Conservation (phyloP, 495 filamentous ascomycete genomes). For the Amphirosellinia nigrospora region DNA sequence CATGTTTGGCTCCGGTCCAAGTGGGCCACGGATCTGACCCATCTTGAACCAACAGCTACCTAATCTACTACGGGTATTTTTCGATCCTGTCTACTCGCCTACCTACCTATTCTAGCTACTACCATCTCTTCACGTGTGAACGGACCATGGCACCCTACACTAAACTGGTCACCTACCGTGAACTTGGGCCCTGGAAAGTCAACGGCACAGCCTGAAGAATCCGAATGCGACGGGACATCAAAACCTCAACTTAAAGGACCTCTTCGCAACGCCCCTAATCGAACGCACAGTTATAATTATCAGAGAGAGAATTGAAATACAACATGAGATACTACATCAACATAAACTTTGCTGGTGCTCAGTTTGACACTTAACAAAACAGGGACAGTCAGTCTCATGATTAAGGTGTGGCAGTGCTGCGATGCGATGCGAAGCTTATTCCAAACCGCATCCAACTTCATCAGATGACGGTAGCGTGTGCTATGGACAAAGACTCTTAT, state of each 20-base stretch:
- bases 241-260: not conserved
- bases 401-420: conserved; percentile 19
- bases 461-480: conserved; percentile 1
- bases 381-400: not conserved
- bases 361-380: not conserved
- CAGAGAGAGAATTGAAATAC: not conserved
- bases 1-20: conserved; percentile 28
- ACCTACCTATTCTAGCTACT: conserved; percentile 6
- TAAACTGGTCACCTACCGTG: not conserved
- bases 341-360: not conserved
- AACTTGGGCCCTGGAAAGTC: not conserved
- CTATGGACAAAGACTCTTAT: not conserved
- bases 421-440: not conserved
- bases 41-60: conserved; percentile 15
- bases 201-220: conserved; percentile 10
- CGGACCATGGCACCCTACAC: not conserved
- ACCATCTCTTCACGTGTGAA: not conserved
- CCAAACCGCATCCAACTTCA: conserved; percentile 3
- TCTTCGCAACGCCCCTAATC: not conserved
- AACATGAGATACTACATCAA: not conserved
- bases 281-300: conserved; percentile 4
- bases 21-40: conserved; percentile 34
- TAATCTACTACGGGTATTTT: not conserved
- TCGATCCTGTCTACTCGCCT: not conserved
- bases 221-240: not conserved